Conservation (phyloP, 1,139 yeast genomes). For the Saccharomyces pastorianus region DNA sequence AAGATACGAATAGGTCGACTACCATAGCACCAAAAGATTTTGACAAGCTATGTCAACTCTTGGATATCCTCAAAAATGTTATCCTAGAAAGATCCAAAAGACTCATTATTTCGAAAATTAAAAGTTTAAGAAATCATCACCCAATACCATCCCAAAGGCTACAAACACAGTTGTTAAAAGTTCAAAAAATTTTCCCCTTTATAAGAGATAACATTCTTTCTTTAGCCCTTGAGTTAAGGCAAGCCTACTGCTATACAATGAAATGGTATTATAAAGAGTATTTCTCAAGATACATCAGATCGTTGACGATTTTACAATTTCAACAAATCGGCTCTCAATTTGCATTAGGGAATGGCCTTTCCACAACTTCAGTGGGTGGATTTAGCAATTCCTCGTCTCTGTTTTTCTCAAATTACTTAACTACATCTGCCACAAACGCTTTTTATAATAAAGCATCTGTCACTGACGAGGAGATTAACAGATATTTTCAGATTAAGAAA, state of each 20-base stretch:
- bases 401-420: constrained; percentile 19
- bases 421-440: constrained; percentile 8
- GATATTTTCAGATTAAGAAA: constrained; percentile 50
- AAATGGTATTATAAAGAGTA: constrained; percentile 81
- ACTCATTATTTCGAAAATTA: constrained; percentile 55
- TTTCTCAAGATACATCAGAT: constrained; percentile 70
- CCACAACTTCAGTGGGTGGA: constrained; percentile 12
- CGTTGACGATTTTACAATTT: constrained; percentile 56
- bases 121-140: constrained; percentile 46
- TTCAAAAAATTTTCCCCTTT: constrained; percentile 54
- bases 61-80: constrained; percentile 34
- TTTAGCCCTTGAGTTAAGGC: constrained; percentile 64
- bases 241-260: constrained; percentile 83
- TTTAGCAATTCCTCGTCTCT: constrained; percentile 14
- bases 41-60: constrained; percentile 20
- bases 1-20: not conserved
- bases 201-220: constrained; percentile 47
- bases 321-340: constrained; percentile 46
- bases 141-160: constrained; percentile 59
- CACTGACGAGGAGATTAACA: constrained; percentile 31
- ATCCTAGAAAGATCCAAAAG: constrained; percentile 69
- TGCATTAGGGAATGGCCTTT: constrained; percentile 27
- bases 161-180: constrained; percentile 57
- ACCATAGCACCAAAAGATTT: constrained; percentile 26
- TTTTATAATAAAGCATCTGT: not conserved